These are phyloP conservation scores for Cucumis sativus DNA, from an alignment of 306 rosid species.

Conservation along the genomic window DNA sequence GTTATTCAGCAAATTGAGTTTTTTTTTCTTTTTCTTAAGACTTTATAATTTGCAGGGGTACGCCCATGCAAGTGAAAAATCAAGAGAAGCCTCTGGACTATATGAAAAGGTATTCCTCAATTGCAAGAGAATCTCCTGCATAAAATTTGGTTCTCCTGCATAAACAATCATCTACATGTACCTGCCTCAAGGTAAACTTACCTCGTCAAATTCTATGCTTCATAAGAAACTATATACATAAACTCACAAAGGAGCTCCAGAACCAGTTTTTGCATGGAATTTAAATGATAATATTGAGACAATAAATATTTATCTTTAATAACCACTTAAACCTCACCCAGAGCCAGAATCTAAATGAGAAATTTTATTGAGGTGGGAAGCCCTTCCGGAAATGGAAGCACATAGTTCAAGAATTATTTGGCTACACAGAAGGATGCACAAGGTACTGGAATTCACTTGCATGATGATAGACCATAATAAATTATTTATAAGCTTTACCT, in stretches of 20 bases:
- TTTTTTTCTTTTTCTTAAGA: too few relatives aligned
- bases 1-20: too few relatives aligned
- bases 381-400: neutral
- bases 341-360: neutral
- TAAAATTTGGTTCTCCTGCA: too few relatives aligned
- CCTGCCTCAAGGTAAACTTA: neutral
- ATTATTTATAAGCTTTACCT: conserved; percentile 31
- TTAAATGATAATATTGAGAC: neutral
- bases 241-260: neutral
- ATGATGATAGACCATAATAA: neutral
- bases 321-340: neutral
- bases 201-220: neutral
- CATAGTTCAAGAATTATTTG: neutral
- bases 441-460: neutral
- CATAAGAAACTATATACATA: neutral
- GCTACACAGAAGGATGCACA: neutral
- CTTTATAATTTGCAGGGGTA: too few relatives aligned
- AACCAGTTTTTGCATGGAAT: neutral
- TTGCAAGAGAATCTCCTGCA: too few relatives aligned
- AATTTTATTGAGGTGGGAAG: neutral
- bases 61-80: too few relatives aligned
- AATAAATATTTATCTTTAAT: neutral
- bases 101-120: too few relatives aligned
- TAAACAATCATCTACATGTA: neutral
- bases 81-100: too few relatives aligned